Base-by-base conservation (phyloP, 192 early-diverging fungal species). In the Podochytrium sp. region DNA sequence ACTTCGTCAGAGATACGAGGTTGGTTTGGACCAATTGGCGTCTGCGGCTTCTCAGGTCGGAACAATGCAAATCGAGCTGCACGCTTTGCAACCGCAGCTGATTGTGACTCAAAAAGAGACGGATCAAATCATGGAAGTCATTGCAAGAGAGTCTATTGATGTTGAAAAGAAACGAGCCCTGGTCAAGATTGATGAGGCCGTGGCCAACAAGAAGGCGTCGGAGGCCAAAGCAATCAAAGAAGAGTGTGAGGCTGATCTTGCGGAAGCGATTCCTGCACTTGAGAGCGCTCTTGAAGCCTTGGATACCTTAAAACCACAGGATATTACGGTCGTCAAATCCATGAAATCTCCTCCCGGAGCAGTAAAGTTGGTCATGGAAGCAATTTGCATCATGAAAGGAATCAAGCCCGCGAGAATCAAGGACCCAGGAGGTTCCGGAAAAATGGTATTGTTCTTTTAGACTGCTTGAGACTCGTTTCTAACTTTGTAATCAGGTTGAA, bases 211-310 rank as follows among this genome's bases (percentile, higher is more conserved):
- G 49, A 88, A 88, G 58, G 86, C 86, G 0, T 67, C 75, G 2
- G 85, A 88, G 66, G 85, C 86, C 10, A 86, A 88, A 57, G 84
- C 85, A 7, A 88, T 88, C 58, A 87, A 86, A 47, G 86, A 88
- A 65, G 85, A 88, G 49, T 86, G 85, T 65, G 85, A 88, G 58
- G 85, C 81, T n/a, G 85, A 88, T 70, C 73, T 88, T 25, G 83
- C 81, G 34, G 85, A 88, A 64, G 86, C 86, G 2, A 81, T 88
- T 53, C 86, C 86, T 18, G 86, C 86, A 2, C 63, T 88, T 16
- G 86, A 88, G 56, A 73, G 79, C 23, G 86, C 86, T 5, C 64
- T 87, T 49, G 85, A 88, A 47, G 86, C 86, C 10, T 70, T 88
- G 39, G 83, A 88, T 65, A 87, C 86, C 3, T 70, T 88, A 58